Conservation (phyloP, 352 stramenopile genomes). For the Globisporangium rhizosaccharum region DNA sequence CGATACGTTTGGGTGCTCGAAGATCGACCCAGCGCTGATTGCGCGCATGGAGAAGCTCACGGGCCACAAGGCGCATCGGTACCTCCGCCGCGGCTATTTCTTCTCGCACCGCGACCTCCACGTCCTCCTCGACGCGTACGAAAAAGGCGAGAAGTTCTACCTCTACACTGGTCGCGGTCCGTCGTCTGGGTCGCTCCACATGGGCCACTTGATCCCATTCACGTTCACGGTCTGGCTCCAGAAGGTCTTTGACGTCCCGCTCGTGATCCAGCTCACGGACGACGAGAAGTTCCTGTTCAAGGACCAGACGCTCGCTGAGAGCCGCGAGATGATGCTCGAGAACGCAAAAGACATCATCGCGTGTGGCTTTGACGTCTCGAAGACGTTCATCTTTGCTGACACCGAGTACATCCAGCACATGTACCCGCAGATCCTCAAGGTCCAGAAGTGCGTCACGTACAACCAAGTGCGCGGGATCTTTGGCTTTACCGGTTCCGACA, state of each 20-base stretch:
- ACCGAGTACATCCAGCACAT: slow-evolving; percentile 98
- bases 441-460: slow-evolving; percentile 98
- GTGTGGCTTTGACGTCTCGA: slow-evolving; percentile 94
- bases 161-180: slow-evolving; percentile 99
- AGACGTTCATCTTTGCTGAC: slow-evolving; percentile 99
- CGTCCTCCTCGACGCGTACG: slow-evolving; percentile 93
- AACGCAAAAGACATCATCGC: slow-evolving; percentile 99
- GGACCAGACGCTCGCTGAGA: slow-evolving; percentile 89
- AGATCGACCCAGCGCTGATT: slow-evolving; percentile 93
- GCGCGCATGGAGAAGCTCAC: slow-evolving; percentile 95
- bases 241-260: slow-evolving; percentile 97
- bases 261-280: slow-evolving; percentile 99
- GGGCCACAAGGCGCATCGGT: slow-evolving; percentile 92
- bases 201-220: slow-evolving; percentile 99
- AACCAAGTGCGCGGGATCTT: slow-evolving; percentile 98
- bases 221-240: slow-evolving; percentile 99
- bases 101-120: slow-evolving; percentile 99
- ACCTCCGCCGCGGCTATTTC: slow-evolving; percentile 98
- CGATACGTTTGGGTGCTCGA: slow-evolving; percentile 95
- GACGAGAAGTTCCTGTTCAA: slow-evolving; percentile 99
- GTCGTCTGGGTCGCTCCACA: slow-evolving; percentile 96
- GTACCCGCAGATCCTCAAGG: slow-evolving; percentile 99
- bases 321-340: slow-evolving; percentile 93
- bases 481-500: slow-evolving; percentile 96
- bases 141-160: slow-evolving; percentile 97